phyloP scores from a whole-genome alignment of 176 grass and related monocot genomes.

The Zoysia japonica region DNA sequence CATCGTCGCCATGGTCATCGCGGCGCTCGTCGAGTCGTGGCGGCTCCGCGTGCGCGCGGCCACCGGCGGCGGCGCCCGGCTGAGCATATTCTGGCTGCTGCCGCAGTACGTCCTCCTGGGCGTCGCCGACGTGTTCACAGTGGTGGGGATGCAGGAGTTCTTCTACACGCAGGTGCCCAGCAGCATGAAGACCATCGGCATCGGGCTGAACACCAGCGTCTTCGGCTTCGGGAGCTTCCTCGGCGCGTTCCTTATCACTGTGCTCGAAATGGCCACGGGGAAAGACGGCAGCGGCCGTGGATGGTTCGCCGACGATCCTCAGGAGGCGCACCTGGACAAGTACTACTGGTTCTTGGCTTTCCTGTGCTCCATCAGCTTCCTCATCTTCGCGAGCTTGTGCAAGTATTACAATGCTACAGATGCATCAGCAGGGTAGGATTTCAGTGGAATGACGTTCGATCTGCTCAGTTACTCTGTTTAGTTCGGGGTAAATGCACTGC shows the following conservation, averaged over 20 bases:
- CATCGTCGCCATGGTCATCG: conserved; percentile 60
- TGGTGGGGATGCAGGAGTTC: conserved; percentile 93
- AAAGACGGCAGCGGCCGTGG: conserved; percentile 14
- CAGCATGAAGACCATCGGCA: conserved; percentile 74
- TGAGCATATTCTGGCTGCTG: conserved; percentile 74
- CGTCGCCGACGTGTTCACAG: conserved; percentile 72
- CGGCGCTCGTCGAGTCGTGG: conserved; percentile 60
- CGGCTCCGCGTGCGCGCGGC: conserved; percentile 20
- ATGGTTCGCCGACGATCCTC: conserved; percentile 85
- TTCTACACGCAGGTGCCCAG: conserved; percentile 81
- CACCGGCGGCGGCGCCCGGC: neutral
- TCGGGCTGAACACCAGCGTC: conserved; percentile 85
- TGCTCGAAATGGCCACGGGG: conserved; percentile 51
- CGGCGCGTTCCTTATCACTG: conserved; percentile 61
- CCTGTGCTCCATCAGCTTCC: conserved; percentile 67
- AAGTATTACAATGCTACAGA: conserved; percentile 44
- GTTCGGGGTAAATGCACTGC: neutral
- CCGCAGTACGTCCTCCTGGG: conserved; percentile 84
- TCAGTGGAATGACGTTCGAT: neutral
- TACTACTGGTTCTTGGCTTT: conserved; percentile 80
- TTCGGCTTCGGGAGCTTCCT: conserved; percentile 83
- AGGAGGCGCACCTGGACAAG: conserved; percentile 53
- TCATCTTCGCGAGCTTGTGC: conserved; percentile 49
- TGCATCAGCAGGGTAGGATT: conserved; percentile 27
- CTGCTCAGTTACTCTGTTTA: neutral